Percentiles rank a stretch among this genome's conserved stretches.
These are phyloP conservation scores for Coccomyxa sp. DNA, from an alignment of 139 green algal genomes.

Conservation along the genomic window DNA sequence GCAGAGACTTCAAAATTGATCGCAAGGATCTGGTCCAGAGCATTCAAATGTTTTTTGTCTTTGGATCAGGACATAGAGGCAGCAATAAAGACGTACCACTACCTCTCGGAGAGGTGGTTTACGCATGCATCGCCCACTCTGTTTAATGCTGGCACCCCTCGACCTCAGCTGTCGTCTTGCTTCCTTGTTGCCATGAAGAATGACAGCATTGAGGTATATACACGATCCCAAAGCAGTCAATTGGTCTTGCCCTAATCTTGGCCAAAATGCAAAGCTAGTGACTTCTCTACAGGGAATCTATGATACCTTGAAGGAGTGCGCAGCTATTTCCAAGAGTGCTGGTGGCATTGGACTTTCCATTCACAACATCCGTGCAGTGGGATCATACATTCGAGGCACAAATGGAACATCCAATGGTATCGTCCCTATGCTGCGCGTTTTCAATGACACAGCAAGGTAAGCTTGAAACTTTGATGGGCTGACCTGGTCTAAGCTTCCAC, in stretches of 20 bases:
- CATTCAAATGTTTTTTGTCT: not conserved
- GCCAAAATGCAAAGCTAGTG: not conserved
- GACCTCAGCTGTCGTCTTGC: slow-evolving; percentile 90
- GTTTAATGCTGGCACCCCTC: slow-evolving; percentile 96
- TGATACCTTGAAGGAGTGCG: slow-evolving; percentile 99
- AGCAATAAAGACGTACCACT: slow-evolving; percentile 83
- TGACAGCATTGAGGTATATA: slow-evolving; percentile 98
- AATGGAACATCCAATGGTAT: slow-evolving; percentile 98
- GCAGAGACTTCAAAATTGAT: too few species aligned
- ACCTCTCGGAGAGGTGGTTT: slow-evolving; percentile 93
- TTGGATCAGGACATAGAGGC: slow-evolving; percentile 43
- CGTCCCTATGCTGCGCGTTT: slow-evolving; percentile 98
- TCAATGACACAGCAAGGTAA: slow-evolving; percentile 97
- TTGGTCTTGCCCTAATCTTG: not conserved
- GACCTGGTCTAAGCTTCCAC: too few species aligned
- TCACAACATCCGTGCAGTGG: slow-evolving; percentile 92
- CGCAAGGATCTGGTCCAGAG: too few species aligned
- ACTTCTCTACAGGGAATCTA: slow-evolving; percentile 81
- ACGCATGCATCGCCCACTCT: slow-evolving; percentile 97
- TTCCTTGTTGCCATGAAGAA: slow-evolving; percentile 96
- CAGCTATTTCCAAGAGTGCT: slow-evolving; percentile 93
- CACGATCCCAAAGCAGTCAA: slow-evolving; percentile 96
- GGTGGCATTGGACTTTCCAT: slow-evolving; percentile 94
- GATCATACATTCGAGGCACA: slow-evolving; percentile 97
- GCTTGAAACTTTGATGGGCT: not conserved